Evolutionary conservation across 75 land plant genomes (phyloP).

Genomic region (Cunninghamia lanceolata): DNA sequence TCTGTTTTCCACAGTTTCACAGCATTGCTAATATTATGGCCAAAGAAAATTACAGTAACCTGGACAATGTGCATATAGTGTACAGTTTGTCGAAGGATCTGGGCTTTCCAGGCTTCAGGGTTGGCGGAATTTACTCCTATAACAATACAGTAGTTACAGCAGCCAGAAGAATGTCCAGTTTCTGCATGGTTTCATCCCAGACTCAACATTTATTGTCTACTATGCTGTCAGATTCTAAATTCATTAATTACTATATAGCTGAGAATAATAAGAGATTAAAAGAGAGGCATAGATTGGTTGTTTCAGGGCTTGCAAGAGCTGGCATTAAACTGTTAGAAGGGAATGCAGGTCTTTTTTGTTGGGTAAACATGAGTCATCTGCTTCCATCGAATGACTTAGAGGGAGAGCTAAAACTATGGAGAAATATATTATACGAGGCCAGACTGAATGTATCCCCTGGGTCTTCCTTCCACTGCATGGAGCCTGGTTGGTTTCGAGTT

Average conservation of each 20-base stretch:
- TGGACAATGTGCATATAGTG: constrained; percentile 39
- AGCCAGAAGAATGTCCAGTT: constrained; percentile 47
- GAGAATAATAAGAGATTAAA: constrained; percentile 43
- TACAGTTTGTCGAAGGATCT: constrained; percentile 69
- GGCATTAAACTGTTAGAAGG: constrained; percentile 45
- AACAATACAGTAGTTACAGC: constrained; percentile 37
- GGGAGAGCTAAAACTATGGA: constrained; percentile 11
- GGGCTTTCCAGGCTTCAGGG: constrained; percentile 63
- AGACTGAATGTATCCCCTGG: constrained; percentile 56
- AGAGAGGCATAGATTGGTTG: constrained; percentile 26
- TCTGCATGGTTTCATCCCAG: constrained; percentile 48
- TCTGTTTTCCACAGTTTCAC: constrained; percentile 31
- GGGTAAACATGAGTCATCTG: constrained; percentile 61
- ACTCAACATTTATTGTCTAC: constrained; percentile 42
- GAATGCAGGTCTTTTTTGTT: constrained; percentile 64
- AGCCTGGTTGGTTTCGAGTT: constrained; percentile 63
- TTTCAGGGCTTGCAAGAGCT: constrained; percentile 25
- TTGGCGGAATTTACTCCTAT: constrained; percentile 47
- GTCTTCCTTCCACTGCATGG: constrained; percentile 44
- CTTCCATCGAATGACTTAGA: constrained; percentile 8
- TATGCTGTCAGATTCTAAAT: constrained; percentile 44
- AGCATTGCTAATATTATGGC: constrained; percentile 47
- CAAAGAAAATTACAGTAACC: neutral
- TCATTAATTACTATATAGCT: constrained; percentile 22
- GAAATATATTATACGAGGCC: constrained; percentile 29